phyloP scores from a whole-genome alignment of 306 rosid genomes.

The Elaeagnus macrophylla region DNA sequence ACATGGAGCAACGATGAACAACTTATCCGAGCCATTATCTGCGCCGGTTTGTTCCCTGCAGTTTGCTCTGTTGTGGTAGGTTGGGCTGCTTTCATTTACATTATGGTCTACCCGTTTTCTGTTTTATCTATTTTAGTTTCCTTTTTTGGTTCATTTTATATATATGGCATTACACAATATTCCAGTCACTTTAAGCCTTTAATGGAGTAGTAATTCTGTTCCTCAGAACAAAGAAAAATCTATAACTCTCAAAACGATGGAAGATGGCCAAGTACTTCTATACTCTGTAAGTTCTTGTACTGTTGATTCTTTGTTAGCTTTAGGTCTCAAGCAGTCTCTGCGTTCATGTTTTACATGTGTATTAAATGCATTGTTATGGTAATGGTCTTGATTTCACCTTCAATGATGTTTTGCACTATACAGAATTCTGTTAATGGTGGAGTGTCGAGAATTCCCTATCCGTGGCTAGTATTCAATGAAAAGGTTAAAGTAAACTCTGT shows the following conservation, averaged over 20 bases:
- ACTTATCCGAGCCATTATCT: slow-evolving; percentile 69
- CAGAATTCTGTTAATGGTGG: slow-evolving; percentile 81
- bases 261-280: slow-evolving; percentile 78
- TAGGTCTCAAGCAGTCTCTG: slow-evolving; percentile 5
- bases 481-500: slow-evolving; percentile 92
- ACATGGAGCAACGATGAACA: slow-evolving; percentile 57
- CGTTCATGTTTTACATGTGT: slow-evolving; percentile 17
- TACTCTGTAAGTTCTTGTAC: slow-evolving; percentile 25
- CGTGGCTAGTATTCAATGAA: slow-evolving; percentile 95
- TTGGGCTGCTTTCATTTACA: not conserved
- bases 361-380: slow-evolving; percentile 11
- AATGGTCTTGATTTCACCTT: slow-evolving; percentile 12
- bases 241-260: slow-evolving; percentile 71
- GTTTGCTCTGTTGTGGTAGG: slow-evolving; percentile 92
- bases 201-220: not conserved
- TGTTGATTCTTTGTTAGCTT: slow-evolving; percentile 8
- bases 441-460: slow-evolving; percentile 73
- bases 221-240: slow-evolving; percentile 85
- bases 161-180: too few relatives aligned
- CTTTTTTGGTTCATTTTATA: not conserved
- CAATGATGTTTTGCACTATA: slow-evolving; percentile 6
- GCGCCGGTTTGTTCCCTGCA: slow-evolving; percentile 81
- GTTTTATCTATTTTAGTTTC: not conserved
- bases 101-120: not conserved
- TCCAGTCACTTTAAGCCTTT: too few relatives aligned